Conservation (phyloP, 352 stramenopile genomes). For the Pythium rishiriense region DNA sequence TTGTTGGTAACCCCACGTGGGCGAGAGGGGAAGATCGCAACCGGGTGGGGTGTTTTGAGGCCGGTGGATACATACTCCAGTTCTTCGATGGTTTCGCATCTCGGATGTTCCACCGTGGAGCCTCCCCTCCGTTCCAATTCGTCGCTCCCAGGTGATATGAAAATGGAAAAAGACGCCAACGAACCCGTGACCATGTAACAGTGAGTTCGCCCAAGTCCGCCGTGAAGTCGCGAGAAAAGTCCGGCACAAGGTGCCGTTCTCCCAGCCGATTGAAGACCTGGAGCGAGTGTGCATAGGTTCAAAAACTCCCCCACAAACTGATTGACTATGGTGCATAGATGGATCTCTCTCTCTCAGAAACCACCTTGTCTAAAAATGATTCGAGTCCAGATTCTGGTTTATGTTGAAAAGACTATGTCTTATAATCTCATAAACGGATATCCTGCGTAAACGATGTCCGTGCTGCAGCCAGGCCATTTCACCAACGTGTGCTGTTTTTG, state of each 20-base stretch:
- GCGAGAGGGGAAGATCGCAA: background rate
- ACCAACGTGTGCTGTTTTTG: background rate
- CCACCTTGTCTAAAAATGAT: background rate
- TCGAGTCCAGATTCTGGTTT: no score
- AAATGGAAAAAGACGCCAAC: no score
- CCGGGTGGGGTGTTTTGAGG: background rate
- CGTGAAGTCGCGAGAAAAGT: background rate
- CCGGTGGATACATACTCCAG: background rate
- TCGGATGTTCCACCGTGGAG: no score
- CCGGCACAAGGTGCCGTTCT: background rate
- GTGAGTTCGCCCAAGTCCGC: background rate
- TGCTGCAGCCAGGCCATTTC: background rate
- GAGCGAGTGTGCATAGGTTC: conserved; percentile 10
- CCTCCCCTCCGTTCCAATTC: no score
- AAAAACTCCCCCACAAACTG: background rate
- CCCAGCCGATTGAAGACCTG: no score
- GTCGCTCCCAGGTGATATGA: no score
- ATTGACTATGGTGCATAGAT: no score
- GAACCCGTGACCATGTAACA: no score
- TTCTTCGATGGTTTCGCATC: background rate
- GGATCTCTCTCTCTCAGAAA: background rate
- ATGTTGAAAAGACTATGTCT: background rate
- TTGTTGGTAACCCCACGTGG: background rate
- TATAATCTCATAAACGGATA: background rate
- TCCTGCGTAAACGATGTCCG: background rate